A percentile compares a stretch with the other conserved stretches of the same genome.
These are phyloP conservation scores for Colletotrichum tropicicola DNA, from an alignment of 2,329 filamentous ascomycete genomes.

Conservation along the genomic window DNA sequence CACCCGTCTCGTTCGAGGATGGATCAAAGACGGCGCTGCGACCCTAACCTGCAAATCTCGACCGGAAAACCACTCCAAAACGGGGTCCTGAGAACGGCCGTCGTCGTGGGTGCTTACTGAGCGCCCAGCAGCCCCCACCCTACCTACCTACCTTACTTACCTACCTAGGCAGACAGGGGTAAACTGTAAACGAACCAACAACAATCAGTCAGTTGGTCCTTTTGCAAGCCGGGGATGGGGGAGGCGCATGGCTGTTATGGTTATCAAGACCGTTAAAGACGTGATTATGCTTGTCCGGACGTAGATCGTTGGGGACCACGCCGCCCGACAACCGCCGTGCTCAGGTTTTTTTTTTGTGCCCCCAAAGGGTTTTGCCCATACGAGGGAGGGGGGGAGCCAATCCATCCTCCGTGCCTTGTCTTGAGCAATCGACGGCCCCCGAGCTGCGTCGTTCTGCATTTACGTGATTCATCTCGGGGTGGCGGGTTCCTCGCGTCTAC, in stretches of 20 bases:
- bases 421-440: neutral
- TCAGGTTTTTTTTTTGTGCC: too few relatives aligned
- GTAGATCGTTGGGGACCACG: too few relatives aligned
- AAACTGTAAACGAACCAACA: neutral
- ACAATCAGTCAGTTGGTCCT: neutral
- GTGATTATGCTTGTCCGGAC: too few relatives aligned
- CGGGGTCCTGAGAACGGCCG: neutral
- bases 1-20: neutral
- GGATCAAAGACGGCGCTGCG: neutral
- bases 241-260: too few relatives aligned
- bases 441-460: neutral
- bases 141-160: too few relatives aligned
- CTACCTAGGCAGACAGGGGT: neutral
- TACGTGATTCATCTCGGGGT: neutral
- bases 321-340: too few relatives aligned
- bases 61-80: neutral
- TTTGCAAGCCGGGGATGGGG: neutral
- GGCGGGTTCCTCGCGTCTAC: too few relatives aligned
- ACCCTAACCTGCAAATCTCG: constrained; percentile 1
- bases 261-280: too few relatives aligned
- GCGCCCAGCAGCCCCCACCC: neutral
- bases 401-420: neutral
- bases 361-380: constrained; percentile 8
- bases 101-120: constrained; percentile 12
- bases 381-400: too few relatives aligned